A percentile compares a stretch with the other conserved stretches of the same genome.
These are phyloP conservation scores for Salmacisia buchloeana DNA, from an alignment of 1,284 basidiomycete species.

Conservation along the genomic window DNA sequence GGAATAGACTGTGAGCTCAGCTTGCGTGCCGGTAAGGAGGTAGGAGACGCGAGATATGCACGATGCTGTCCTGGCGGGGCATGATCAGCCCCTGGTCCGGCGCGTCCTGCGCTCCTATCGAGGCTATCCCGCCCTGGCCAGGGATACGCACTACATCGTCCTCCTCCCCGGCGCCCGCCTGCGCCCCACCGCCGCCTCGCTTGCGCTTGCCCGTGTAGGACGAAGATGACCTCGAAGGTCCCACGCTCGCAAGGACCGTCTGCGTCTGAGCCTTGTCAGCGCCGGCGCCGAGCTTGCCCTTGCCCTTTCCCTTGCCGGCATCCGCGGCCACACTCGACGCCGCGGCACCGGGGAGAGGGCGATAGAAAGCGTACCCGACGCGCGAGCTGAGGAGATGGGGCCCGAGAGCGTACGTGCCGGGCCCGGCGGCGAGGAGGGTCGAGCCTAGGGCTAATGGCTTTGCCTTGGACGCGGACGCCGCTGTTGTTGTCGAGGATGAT, in stretches of 20 bases:
- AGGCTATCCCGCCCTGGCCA: neutral
- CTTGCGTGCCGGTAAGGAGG: neutral
- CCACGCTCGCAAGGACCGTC: neutral
- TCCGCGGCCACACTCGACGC: neutral
- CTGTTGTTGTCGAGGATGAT: no score
- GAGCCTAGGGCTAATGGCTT: neutral
- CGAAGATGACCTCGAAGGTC: constrained; percentile 8
- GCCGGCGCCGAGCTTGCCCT: no score
- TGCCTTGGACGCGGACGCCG: neutral
- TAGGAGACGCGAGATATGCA: constrained; percentile 6
- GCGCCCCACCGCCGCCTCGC: neutral
- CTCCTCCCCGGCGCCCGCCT: no score
- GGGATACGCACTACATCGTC: neutral
- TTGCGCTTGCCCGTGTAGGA: neutral
- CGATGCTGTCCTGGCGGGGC: constrained; percentile 32
- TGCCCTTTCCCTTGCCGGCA: constrained; percentile 6
- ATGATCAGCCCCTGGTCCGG: constrained; percentile 32
- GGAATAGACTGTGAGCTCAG: neutral
- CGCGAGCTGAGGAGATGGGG: constrained; percentile 36
- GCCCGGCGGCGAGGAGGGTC: constrained; percentile 12
- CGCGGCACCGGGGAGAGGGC: constrained; percentile 3
- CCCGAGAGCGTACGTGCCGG: constrained; percentile 32
- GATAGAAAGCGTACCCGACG: constrained; percentile 26
- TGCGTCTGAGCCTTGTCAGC: no score
- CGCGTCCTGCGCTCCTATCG: constrained; percentile 1